Conservation (phyloP, 495 filamentous ascomycete species). For the Pseudoneurospora amorphoporcata region DNA sequence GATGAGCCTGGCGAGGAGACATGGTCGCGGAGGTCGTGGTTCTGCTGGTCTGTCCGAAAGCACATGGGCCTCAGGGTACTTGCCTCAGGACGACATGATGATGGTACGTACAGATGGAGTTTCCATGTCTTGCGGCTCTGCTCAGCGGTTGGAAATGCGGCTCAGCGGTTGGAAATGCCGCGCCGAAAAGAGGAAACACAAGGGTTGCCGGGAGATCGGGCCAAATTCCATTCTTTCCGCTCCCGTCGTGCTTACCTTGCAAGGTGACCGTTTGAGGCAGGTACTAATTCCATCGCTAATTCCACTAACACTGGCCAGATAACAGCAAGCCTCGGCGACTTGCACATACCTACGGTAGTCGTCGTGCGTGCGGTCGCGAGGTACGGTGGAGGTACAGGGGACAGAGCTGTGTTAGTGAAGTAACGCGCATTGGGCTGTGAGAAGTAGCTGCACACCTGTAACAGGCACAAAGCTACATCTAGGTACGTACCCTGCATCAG, state of each 20-base stretch:
- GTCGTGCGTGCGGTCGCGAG: background rate
- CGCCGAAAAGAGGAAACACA: background rate
- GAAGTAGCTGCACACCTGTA: too few relatives aligned
- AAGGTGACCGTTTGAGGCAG: background rate
- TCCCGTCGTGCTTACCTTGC: background rate
- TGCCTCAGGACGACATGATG: background rate
- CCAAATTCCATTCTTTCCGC: background rate
- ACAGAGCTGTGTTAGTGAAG: too few relatives aligned
- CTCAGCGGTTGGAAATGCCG: background rate
- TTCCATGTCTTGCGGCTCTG: background rate
- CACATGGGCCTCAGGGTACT: background rate
- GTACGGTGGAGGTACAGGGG: background rate
- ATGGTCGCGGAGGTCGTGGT: background rate
- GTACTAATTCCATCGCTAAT: background rate
- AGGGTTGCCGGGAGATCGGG: background rate
- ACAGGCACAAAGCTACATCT: too few relatives aligned
- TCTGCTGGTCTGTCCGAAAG: background rate
- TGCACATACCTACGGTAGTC: background rate
- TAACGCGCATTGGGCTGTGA: too few relatives aligned
- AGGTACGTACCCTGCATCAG: too few relatives aligned
- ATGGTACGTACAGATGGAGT: background rate
- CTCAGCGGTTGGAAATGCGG: background rate
- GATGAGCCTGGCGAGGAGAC: fast-evolving
- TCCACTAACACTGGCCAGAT: background rate
- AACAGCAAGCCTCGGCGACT: background rate